Evolutionary conservation across 352 stramenopile species (phyloP).

Genomic region (Pythium phragmiticola): DNA sequence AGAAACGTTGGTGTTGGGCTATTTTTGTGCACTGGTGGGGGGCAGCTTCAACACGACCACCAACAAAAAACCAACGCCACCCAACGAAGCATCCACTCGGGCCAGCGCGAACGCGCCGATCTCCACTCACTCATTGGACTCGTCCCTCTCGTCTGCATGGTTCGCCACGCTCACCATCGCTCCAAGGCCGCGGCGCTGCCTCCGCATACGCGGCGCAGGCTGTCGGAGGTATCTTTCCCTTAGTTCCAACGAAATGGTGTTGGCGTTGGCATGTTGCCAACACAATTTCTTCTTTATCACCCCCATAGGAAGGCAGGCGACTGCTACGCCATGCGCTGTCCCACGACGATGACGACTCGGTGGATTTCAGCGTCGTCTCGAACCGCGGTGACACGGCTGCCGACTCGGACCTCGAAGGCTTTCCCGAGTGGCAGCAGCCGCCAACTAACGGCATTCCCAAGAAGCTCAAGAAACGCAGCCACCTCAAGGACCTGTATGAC

Average conservation of each 20-base stretch:
- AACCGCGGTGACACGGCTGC: constrained; percentile 48
- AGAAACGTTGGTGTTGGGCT: constrained; percentile 9
- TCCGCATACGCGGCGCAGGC: constrained; percentile 33
- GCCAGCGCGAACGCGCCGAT: not conserved
- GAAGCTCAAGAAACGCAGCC: constrained; percentile 13
- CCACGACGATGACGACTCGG: constrained; percentile 37
- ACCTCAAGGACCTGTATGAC: constrained; percentile 37
- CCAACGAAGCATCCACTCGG: not conserved
- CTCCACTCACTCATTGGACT: not conserved
- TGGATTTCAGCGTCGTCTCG: constrained; percentile 39
- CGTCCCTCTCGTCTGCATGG: constrained; percentile 2
- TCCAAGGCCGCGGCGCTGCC: constrained; percentile 63
- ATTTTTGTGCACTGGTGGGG: not conserved
- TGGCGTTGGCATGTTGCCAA: not conserved
- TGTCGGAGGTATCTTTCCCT: constrained; percentile 32
- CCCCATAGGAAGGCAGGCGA: constrained; percentile 43
- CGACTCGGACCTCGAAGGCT: constrained; percentile 59
- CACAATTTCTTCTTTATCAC: not conserved
- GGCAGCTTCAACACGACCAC: constrained; percentile 13
- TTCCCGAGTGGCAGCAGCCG: constrained; percentile 49
- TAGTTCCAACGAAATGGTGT: not conserved
- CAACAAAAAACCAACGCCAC: constrained; percentile 11
- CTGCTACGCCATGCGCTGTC: constrained; percentile 53
- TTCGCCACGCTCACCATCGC: constrained; percentile 33
- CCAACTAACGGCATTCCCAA: constrained; percentile 17